Percentiles rank a stretch among this genome's conserved stretches.
phyloP scores from a whole-genome alignment of 2,329 filamentous ascomycete genomes.

The Harringtonia aguacate region DNA sequence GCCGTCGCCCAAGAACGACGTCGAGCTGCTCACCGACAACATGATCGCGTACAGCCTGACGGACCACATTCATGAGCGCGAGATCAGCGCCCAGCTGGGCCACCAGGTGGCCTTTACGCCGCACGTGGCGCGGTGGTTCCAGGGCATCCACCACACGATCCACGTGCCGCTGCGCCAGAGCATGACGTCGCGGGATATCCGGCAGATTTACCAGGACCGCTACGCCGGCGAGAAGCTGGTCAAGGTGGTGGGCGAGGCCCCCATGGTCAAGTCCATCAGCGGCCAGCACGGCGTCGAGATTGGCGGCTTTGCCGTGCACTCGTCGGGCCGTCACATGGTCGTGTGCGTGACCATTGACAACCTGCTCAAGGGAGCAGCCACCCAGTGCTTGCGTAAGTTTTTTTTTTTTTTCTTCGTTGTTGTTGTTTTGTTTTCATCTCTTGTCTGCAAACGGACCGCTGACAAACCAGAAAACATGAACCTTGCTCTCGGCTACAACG shows the following conservation, averaged over 20 bases:
- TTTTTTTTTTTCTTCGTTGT: conserved; percentile 1
- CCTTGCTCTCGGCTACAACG: conserved; percentile 74
- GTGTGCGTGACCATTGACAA: conserved; percentile 92
- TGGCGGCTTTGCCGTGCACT: conserved; percentile 90
- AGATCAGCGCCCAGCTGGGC: conserved; percentile 70
- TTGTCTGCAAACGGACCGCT: background rate
- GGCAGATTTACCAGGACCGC: conserved; percentile 89
- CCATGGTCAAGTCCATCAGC: conserved; percentile 73
- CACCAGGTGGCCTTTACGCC: conserved; percentile 74
- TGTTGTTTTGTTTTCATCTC: background rate
- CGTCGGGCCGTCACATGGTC: conserved; percentile 81
- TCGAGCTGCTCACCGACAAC: conserved; percentile 73
- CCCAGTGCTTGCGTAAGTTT: conserved; percentile 77
- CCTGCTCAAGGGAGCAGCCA: conserved; percentile 83
- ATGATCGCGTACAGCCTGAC: conserved; percentile 85
- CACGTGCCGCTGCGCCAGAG: conserved; percentile 75
- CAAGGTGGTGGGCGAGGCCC: conserved; percentile 81
- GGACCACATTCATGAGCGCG: conserved; percentile 89
- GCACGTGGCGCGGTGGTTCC: conserved; percentile 94
- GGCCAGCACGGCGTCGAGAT: conserved; percentile 86
- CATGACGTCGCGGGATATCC: conserved; percentile 85
- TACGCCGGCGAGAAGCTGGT: conserved; percentile 94
- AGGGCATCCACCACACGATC: conserved; percentile 87
- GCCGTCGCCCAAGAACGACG: conserved; percentile 87
- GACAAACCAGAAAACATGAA: conserved; percentile 72